Base-by-base conservation (phyloP, 164 flowering plant species). In the Chimonanthus praecox region DNA sequence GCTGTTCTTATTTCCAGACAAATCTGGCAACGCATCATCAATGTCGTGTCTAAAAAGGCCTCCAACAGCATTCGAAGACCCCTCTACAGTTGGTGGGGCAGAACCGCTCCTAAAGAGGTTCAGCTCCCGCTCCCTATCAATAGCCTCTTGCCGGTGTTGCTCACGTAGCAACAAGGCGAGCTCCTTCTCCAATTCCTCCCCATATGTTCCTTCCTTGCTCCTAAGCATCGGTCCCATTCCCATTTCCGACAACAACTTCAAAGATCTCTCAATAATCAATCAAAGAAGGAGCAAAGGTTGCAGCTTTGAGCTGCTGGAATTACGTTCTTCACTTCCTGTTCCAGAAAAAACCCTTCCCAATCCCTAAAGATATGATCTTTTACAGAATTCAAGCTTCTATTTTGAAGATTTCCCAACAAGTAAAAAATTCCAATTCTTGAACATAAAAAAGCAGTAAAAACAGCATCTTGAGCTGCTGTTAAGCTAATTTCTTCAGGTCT, bases 41-140 rank as follows among this genome's bases (percentile, higher is more conserved):
- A 3, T 47, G 33, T 67, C 74, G 68, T 73, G 71, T 1, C 83
- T 83, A 67, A 84, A 86, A 71, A 90, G 71, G 8, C 90, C 92
- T 50, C 88, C 90, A 0, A 86, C 86, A 3, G 94, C 88, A 44
- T 67, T 80, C 58, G 88, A 76, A 7, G 98, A 88, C 7, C 98
- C 97, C 60, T 94, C 95, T 8, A 94, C 90, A 0, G 95, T 89
- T 5, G 98, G 98, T 15, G 95, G 98, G 5, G 98, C 97, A 2
- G 97, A 90, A 45, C 95, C 95, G 73, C 97, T 94, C 66, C 98
- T 68, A 74, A 73, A 89, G 20, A 85, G 74, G 51, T 71, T 86
- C 68, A 88, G 82, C 69, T 90, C 96, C 72, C 80, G 83, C 78
- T 88, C 94, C n/a, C 85, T 78, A 76, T 86, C 93, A 76, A 78